Conservation (phyloP, 345 rosid species). For the Camelina hispida region DNA sequence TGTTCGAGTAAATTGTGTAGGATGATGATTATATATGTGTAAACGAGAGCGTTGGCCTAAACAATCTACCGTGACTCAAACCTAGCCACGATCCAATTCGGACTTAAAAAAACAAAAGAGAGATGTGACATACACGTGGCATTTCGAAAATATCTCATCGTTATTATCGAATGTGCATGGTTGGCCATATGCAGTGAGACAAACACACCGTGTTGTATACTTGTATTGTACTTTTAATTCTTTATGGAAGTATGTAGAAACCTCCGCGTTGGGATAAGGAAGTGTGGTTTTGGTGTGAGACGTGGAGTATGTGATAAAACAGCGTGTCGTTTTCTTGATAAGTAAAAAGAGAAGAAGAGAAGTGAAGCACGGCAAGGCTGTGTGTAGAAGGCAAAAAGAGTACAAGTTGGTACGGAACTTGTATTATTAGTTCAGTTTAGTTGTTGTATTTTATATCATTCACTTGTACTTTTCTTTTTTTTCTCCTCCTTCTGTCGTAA, state of each 20-base stretch:
- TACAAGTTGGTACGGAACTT: constrained; percentile 43
- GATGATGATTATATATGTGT: constrained; percentile 23
- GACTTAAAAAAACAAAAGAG: background rate
- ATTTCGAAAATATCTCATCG: constrained; percentile 2
- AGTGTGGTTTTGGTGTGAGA: constrained; percentile 3
- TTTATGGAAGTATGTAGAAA: constrained; percentile 20
- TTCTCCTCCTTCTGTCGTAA: constrained; percentile 9
- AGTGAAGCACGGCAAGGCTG: constrained; percentile 36
- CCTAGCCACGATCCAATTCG: constrained; percentile 4
- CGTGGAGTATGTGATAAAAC: constrained; percentile 25
- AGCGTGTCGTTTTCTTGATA: constrained; percentile 33
- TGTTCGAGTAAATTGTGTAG: background rate
- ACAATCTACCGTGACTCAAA: background rate
- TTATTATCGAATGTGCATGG: background rate
- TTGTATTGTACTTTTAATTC: background rate
- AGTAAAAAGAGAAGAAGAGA: constrained; percentile 17
- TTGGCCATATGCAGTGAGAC: constrained; percentile 19
- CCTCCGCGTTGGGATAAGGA: constrained; percentile 19
- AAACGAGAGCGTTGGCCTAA: constrained; percentile 4
- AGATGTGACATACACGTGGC: constrained; percentile 5
- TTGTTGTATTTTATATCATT: background rate
- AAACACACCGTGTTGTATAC: constrained; percentile 2
- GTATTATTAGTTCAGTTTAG: background rate
- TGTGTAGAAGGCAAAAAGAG: background rate
- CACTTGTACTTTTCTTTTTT: background rate